Percentiles rank a stretch among this genome's conserved stretches.
These are phyloP conservation scores for Globisporangium canariense DNA, from an alignment of 352 stramenopile genomes.

Conservation along the genomic window DNA sequence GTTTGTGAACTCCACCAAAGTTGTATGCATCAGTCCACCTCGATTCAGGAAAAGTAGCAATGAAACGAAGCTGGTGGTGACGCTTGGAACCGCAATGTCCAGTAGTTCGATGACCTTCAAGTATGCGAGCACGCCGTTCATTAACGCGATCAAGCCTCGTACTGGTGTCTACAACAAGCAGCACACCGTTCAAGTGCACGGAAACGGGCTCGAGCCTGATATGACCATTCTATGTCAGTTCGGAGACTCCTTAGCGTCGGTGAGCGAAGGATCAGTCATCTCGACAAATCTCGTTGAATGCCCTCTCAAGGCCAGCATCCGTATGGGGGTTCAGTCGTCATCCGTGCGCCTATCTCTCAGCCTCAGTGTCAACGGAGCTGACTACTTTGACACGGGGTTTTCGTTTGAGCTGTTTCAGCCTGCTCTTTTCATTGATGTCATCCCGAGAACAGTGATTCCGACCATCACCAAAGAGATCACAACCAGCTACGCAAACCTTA, in stretches of 20 bases:
- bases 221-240: conserved; percentile 28
- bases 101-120: conserved; percentile 19
- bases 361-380: conserved; percentile 25
- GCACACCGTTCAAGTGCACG: conserved; percentile 21
- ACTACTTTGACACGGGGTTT: conserved; percentile 33
- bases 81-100: conserved; percentile 23
- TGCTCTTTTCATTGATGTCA: conserved; percentile 17
- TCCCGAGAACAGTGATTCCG: conserved; percentile 26
- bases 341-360: conserved; percentile 16
- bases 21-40: conserved; percentile 33
- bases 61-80: conserved; percentile 19
- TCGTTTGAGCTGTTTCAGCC: conserved; percentile 28
- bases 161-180: conserved; percentile 24
- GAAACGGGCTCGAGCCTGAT: conserved; percentile 20
- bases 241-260: conserved; percentile 10
- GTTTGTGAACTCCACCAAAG: conserved; percentile 26
- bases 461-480: conserved; percentile 21
- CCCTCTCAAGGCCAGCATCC: background rate
- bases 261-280: background rate
- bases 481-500: conserved; percentile 19
- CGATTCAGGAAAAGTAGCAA: conserved; percentile 17
- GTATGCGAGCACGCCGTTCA: conserved; percentile 27
- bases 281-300: conserved; percentile 10
- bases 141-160: conserved; percentile 24
- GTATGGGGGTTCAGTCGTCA: background rate